These are phyloP conservation scores for Cucurbita ficifolia DNA, from an alignment of 306 rosid species.

Conservation along the genomic window DNA sequence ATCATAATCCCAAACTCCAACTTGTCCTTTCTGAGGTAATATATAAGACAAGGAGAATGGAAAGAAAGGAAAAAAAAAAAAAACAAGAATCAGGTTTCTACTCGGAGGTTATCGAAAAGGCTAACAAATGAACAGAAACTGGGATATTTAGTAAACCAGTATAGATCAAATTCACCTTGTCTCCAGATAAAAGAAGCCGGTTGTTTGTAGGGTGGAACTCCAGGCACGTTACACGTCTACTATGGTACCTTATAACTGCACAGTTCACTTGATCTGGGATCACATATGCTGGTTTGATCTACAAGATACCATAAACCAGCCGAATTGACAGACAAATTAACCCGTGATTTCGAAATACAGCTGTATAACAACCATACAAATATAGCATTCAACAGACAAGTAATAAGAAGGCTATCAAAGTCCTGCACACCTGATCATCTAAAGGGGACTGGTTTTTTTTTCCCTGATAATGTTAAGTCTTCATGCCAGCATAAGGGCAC, in stretches of 20 bases:
- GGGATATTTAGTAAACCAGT: background rate
- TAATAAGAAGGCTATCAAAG: background rate
- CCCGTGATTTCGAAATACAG: background rate
- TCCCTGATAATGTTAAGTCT: background rate
- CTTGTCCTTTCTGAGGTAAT: slow-evolving; percentile 71
- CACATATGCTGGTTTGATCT: slow-evolving; percentile 70
- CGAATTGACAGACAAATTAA: background rate
- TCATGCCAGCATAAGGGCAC: background rate
- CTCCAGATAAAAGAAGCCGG: slow-evolving; percentile 81
- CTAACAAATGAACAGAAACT: background rate
- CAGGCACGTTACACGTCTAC: slow-evolving; percentile 73
- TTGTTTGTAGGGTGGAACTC: slow-evolving; percentile 92
- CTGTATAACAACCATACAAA: background rate
- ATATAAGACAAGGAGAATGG: too few species aligned
- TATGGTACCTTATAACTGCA: slow-evolving; percentile 86
- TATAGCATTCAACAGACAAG: background rate
- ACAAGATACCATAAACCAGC: background rate
- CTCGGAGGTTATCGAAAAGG: background rate
- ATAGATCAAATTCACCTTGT: slow-evolving; percentile 42
- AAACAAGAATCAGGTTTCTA: background rate
- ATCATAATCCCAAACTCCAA: slow-evolving; percentile 87
- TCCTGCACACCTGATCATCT: background rate
- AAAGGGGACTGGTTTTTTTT: background rate
- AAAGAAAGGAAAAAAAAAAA: too few species aligned
- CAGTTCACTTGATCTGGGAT: slow-evolving; percentile 73